Conservation (phyloP, 2,329 filamentous ascomycete genomes). For the Clonostachys chloroleuca region DNA sequence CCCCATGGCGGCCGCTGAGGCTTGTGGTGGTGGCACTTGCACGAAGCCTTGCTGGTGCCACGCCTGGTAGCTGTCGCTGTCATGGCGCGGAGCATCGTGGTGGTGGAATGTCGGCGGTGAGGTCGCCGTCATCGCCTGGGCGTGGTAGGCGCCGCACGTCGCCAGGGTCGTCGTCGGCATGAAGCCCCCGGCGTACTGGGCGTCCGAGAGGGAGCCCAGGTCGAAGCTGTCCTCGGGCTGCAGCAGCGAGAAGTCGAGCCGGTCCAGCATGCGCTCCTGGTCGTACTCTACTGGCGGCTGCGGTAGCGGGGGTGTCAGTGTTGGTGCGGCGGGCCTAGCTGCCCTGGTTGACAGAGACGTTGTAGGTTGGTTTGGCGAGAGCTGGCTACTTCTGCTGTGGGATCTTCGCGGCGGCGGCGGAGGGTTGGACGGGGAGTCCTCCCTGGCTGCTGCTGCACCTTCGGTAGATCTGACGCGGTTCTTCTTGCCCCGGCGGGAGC, state of each 20-base stretch:
- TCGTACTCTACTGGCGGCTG: conserved; percentile 10
- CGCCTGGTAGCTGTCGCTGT: too few species aligned
- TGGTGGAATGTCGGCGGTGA: too few species aligned
- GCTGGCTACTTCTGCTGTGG: conserved; percentile 2
- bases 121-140: too few species aligned
- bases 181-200: conserved; percentile 50
- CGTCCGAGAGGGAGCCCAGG: conserved; percentile 44
- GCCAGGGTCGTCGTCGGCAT: conserved; percentile 28
- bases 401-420: not conserved
- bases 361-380: not conserved
- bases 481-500: conserved; percentile 19
- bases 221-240: conserved; percentile 20
- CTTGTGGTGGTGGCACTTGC: too few species aligned
- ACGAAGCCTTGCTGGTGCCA: too few species aligned
- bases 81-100: too few species aligned
- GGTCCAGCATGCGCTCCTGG: conserved; percentile 12
- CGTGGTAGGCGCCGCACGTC: too few species aligned
- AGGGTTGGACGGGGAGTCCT: not conserved
- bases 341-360: too few species aligned
- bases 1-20: too few species aligned
- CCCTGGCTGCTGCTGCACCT: not conserved
- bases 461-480: not conserved
- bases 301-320: not conserved
- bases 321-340: too few species aligned
- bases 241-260: conserved; percentile 18